A percentile compares a stretch with the other conserved stretches of the same genome.
phyloP scores from a whole-genome alignment of 148 eudicot species.

The Fagopyrum esculentum region DNA sequence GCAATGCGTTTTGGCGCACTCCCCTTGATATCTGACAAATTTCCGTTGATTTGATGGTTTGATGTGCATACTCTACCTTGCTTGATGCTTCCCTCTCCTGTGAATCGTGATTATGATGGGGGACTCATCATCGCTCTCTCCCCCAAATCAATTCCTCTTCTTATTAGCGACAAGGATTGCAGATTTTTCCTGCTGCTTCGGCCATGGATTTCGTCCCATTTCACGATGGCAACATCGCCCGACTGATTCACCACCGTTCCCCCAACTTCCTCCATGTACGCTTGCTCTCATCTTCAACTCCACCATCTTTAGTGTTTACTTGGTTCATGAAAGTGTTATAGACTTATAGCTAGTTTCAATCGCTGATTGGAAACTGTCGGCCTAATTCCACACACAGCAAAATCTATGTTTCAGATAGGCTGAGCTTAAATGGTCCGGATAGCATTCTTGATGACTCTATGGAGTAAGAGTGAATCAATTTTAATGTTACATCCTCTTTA shows the following conservation, averaged over 20 bases:
- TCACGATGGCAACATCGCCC: constrained; percentile 63
- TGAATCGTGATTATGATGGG: background rate
- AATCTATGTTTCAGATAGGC: background rate
- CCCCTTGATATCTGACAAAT: background rate
- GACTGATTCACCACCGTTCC: constrained; percentile 48
- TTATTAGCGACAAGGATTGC: background rate
- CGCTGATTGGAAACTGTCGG: background rate
- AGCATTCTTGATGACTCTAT: background rate
- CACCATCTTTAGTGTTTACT: background rate
- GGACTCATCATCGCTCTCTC: background rate
- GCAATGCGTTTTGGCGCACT: too few relatives aligned
- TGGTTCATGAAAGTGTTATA: background rate
- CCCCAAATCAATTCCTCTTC: background rate
- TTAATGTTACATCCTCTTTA: background rate
- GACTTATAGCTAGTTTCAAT: background rate
- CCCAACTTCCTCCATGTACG: constrained; percentile 45
- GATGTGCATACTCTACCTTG: background rate
- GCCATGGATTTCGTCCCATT: constrained; percentile 48
- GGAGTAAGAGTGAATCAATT: background rate
- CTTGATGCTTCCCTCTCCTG: background rate
- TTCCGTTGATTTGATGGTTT: background rate
- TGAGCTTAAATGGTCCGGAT: background rate
- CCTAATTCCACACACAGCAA: background rate
- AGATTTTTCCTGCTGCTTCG: background rate
- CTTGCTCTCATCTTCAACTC: background rate